Evolutionary conservation across 768 basidiomycete species (phyloP).

Genomic region (Pleurotus djamor): DNA sequence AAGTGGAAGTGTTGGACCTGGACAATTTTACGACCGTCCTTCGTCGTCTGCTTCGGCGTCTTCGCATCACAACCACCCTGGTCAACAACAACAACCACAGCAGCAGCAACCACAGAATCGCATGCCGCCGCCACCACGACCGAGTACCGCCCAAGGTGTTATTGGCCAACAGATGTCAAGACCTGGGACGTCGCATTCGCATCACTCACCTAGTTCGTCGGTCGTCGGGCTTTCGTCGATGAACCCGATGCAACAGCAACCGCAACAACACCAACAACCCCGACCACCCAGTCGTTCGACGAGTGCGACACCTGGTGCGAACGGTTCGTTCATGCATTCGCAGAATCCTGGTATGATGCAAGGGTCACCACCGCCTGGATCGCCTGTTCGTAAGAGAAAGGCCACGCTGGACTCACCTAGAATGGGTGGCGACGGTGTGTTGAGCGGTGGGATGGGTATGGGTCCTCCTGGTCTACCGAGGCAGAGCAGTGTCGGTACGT

Average conservation of each 20-base stretch:
- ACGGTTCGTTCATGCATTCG: no score
- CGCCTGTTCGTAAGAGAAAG: constrained; percentile 3
- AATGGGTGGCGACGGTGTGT: constrained; percentile 4
- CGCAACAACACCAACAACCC: background rate
- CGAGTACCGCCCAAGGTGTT: constrained; percentile 8
- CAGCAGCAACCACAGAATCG: background rate
- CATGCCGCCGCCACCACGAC: constrained; percentile 7
- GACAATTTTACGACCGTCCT: constrained; percentile 7
- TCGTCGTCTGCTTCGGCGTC: constrained; percentile 5
- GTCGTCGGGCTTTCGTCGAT: constrained; percentile 5
- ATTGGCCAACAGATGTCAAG: constrained; percentile 14
- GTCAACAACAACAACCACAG: background rate
- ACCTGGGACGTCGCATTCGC: constrained; percentile 26
- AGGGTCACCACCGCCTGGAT: constrained; percentile 12
- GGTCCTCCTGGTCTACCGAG: constrained; percentile 12
- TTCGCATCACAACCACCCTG: constrained; percentile 4
- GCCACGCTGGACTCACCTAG: constrained; percentile 9
- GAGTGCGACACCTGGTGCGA: background rate
- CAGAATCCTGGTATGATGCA: constrained; percentile 9
- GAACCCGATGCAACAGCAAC: no score
- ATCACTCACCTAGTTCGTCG: constrained; percentile 26
- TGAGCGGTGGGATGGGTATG: background rate
- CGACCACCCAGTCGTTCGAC: constrained; percentile 3
- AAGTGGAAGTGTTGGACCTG: background rate
- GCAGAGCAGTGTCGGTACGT: background rate